Conservation (phyloP, 192 early-diverging fungal species). For the Physocladia obscura region DNA sequence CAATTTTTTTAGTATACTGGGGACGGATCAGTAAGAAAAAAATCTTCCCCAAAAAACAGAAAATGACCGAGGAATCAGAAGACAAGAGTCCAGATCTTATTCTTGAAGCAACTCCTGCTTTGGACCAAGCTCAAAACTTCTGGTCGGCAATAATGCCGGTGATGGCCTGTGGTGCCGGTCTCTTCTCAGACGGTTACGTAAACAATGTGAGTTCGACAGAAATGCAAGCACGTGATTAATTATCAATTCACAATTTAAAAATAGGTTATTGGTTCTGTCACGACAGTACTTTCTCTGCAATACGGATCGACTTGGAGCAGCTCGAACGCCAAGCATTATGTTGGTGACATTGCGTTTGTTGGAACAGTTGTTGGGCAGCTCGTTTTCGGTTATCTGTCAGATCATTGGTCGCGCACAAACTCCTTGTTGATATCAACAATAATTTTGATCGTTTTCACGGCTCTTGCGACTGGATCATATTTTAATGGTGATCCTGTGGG, state of each 20-base stretch:
- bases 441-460: background rate
- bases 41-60: too few species aligned
- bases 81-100: background rate
- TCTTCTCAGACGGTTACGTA: slow-evolving; percentile 4
- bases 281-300: background rate
- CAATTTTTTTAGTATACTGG: too few species aligned
- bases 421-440: background rate
- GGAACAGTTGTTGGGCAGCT: background rate
- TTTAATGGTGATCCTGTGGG: background rate
- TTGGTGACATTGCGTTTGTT: slow-evolving; percentile 3
- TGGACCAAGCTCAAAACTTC: background rate
- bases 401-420: slow-evolving; percentile 1
- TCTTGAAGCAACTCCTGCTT: background rate
- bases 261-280: background rate
- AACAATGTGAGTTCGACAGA: background rate
- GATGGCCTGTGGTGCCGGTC: background rate
- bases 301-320: background rate
- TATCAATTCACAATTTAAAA: too few species aligned
- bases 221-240: too few species aligned
- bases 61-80: too few species aligned
- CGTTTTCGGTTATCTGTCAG: background rate
- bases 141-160: background rate
- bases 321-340: background rate
- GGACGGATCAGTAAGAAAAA: too few species aligned
- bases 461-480: background rate